Conservation (phyloP, 495 filamentous ascomycete species). For the Lophiotrema nucula region DNA sequence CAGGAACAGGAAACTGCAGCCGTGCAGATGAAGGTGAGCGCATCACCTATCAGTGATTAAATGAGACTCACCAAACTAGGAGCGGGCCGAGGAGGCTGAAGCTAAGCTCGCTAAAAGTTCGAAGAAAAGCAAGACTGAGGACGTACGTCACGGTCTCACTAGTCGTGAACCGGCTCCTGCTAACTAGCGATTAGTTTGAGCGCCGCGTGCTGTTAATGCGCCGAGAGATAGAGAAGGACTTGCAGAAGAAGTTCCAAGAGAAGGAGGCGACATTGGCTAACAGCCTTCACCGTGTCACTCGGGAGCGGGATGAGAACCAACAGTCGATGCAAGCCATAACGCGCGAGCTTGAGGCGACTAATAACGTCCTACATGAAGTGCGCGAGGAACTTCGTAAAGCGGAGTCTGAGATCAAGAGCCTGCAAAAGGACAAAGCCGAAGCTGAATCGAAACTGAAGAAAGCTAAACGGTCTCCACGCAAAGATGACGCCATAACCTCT, state of each 20-base stretch:
- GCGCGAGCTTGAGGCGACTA: slow-evolving; percentile 3
- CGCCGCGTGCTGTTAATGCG: no score
- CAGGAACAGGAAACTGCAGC: slow-evolving; percentile 2
- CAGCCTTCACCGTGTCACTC: slow-evolving; percentile 14
- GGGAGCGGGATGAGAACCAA: slow-evolving; percentile 8
- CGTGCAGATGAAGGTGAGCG: slow-evolving; percentile 4
- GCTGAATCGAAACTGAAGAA: slow-evolving; percentile 6
- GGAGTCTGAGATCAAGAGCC: not conserved
- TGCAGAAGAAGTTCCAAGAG: not conserved
- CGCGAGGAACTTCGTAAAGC: not conserved
- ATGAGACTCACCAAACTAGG: no score
- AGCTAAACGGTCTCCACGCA: not conserved
- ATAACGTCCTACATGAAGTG: not conserved
- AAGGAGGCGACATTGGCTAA: slow-evolving; percentile 4
- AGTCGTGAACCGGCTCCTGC: no score
- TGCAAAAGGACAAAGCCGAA: slow-evolving; percentile 13
- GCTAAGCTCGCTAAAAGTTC: no score
- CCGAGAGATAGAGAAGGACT: not conserved
- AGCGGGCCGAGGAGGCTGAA: no score
- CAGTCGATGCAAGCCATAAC: not conserved
- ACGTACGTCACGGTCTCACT: no score
- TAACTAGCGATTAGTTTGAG: no score
- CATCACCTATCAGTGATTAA: no score
- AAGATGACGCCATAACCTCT: not conserved
- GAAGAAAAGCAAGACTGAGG: no score